Conservation (phyloP, 768 basidiomycete genomes). For the Serendipita sp. region DNA sequence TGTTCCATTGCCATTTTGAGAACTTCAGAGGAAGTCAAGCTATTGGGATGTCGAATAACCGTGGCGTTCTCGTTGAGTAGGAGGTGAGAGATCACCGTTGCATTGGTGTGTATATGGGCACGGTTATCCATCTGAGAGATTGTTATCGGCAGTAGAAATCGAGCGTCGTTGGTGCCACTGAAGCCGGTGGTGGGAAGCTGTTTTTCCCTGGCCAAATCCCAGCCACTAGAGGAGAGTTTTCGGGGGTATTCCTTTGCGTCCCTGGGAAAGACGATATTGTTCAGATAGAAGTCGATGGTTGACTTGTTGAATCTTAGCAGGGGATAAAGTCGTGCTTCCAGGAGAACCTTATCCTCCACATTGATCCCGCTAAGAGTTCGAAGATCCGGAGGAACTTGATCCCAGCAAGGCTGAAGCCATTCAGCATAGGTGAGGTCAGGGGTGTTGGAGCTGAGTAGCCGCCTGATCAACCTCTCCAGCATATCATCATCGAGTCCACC, state of each 20-base stretch:
- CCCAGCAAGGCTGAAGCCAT: slow-evolving; percentile 19
- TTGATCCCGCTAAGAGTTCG: slow-evolving; percentile 27
- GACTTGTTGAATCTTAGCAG: slow-evolving; percentile 23
- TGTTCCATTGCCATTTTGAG: slow-evolving; percentile 19
- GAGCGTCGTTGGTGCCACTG: slow-evolving; percentile 40
- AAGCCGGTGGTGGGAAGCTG: slow-evolving; percentile 29
- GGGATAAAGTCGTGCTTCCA: slow-evolving; percentile 17
- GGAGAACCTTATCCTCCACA: slow-evolving; percentile 22
- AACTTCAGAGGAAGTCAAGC: slow-evolving; percentile 15
- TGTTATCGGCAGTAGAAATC: slow-evolving; percentile 11
- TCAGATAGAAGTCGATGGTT: slow-evolving; percentile 32
- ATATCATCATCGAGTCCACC: slow-evolving; percentile 27
- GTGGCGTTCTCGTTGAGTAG: slow-evolving; percentile 25
- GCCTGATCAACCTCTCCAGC: slow-evolving; percentile 22
- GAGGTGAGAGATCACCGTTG: slow-evolving; percentile 23
- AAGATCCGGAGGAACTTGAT: slow-evolving; percentile 18
- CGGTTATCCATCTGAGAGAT: slow-evolving; percentile 24
- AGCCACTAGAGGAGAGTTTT: slow-evolving; percentile 33
- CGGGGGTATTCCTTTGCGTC: slow-evolving; percentile 31
- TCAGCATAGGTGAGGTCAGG: slow-evolving; percentile 25
- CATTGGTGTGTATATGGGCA: slow-evolving; percentile 29
- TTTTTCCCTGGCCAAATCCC: slow-evolving; percentile 34
- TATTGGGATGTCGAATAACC: slow-evolving; percentile 18
- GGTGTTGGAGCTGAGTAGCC: slow-evolving; percentile 26
- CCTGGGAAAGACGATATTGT: slow-evolving; percentile 32